Percentiles rank a stretch among this genome's conserved stretches.
Conservation (phyloP, 805 yeast species). For the Lipomyces oligophaga region DNA sequence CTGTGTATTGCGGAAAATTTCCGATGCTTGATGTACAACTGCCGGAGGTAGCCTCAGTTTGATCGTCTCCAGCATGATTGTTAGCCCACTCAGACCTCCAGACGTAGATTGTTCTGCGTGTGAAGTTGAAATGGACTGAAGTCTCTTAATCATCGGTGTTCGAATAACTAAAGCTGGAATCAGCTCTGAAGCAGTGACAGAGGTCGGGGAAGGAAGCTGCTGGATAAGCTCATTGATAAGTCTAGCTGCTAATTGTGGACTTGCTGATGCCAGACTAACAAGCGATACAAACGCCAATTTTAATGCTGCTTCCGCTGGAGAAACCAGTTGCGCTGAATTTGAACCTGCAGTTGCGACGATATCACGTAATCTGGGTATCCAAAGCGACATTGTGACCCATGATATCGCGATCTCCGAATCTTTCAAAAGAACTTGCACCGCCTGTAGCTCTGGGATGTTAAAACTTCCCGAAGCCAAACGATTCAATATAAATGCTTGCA, state of each 20-base stretch:
- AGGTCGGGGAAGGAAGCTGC: slow-evolving; percentile 18
- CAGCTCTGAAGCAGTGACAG: slow-evolving; percentile 11
- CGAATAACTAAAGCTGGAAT: slow-evolving; percentile 20
- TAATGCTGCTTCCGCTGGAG: slow-evolving; percentile 16
- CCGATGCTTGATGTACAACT: background rate
- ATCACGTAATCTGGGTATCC: slow-evolving; percentile 5
- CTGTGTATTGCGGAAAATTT: slow-evolving; percentile 3
- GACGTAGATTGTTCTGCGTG: background rate
- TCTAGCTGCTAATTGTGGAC: slow-evolving; percentile 2
- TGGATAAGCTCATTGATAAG: slow-evolving; percentile 3
- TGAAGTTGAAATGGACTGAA: background rate
- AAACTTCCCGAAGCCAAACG: slow-evolving; percentile 8
- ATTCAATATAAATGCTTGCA: slow-evolving; percentile 8
- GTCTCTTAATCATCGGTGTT: slow-evolving; percentile 6
- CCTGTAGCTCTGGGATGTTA: slow-evolving; percentile 12
- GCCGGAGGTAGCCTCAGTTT: slow-evolving; percentile 7
- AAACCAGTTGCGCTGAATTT: background rate
- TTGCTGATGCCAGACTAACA: slow-evolving; percentile 2
- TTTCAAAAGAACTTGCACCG: slow-evolving; percentile 10
- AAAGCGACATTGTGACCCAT: slow-evolving; percentile 8
- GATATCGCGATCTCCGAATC: slow-evolving; percentile 7
- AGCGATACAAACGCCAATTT: slow-evolving; percentile 19
- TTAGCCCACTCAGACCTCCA: background rate
- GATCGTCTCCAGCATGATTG: slow-evolving; percentile 13
- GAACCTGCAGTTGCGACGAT: slow-evolving; percentile 4